phyloP scores from a whole-genome alignment of 1,139 yeast genomes.

The Magnusiomyces ingens region DNA sequence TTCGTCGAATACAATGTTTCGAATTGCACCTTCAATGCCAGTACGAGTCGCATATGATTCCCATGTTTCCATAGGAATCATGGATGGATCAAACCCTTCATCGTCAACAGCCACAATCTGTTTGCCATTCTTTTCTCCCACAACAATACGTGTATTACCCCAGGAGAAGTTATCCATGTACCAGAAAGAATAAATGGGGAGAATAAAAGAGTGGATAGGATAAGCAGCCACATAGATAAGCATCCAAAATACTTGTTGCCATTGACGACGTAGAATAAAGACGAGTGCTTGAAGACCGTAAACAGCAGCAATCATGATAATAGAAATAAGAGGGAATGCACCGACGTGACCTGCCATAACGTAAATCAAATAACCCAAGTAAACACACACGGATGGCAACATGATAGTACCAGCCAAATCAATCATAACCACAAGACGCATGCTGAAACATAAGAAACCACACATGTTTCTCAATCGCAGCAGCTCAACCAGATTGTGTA shows the following conservation, averaged over 20 bases:
- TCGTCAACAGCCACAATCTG: conserved; percentile 32
- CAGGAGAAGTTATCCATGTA: conserved; percentile 36
- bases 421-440: conserved; percentile 34
- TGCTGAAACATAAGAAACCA: conserved; percentile 33
- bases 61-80: conserved; percentile 35
- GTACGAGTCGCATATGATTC: conserved; percentile 31
- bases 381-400: conserved; percentile 34
- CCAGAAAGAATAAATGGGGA: conserved; percentile 37
- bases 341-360: conserved; percentile 28
- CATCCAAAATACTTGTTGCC: conserved; percentile 39
- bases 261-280: conserved; percentile 32
- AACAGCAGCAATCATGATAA: conserved; percentile 31
- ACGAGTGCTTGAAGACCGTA: conserved; percentile 35
- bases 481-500: conserved; percentile 34
- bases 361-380: conserved; percentile 33
- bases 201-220: conserved; percentile 34
- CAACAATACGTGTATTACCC: conserved; percentile 40
- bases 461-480: conserved; percentile 32
- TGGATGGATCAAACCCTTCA: conserved; percentile 33
- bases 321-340: conserved; percentile 33
- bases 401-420: conserved; percentile 34
- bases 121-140: conserved; percentile 36
- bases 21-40: conserved; percentile 33
- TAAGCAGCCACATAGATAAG: conserved; percentile 33
- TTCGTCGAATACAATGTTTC: conserved; percentile 22